These are phyloP conservation scores for Capronia epimyces DNA, from an alignment of 2,329 filamentous ascomycete genomes.

Conservation along the genomic window DNA sequence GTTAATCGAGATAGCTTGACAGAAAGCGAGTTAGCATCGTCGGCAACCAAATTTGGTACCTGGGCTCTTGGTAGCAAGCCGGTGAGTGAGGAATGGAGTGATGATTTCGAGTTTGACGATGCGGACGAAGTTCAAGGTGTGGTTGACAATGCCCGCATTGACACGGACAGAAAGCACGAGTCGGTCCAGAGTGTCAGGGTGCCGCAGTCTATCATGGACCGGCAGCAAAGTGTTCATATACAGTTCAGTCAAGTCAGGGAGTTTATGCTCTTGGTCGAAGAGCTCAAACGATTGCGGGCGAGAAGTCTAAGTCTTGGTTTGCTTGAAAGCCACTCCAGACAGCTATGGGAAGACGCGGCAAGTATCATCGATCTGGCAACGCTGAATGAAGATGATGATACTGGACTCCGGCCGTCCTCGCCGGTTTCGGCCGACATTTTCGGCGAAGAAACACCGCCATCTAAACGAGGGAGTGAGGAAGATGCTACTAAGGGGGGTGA, in stretches of 20 bases:
- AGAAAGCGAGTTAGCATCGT: conserved; percentile 46
- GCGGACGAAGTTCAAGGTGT: conserved; percentile 36
- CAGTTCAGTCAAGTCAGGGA: conserved; percentile 61
- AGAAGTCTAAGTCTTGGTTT: conserved; percentile 52
- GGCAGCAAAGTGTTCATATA: conserved; percentile 59
- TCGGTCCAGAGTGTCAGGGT: conserved; percentile 44
- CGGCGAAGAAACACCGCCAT: conserved; percentile 37
- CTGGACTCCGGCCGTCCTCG: conserved; percentile 46
- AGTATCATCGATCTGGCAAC: conserved; percentile 63
- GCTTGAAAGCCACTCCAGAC: conserved; percentile 48
- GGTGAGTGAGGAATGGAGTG: conserved; percentile 64
- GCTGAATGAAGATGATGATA: conserved; percentile 56
- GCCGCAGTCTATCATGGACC: conserved; percentile 58
- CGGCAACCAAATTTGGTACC: conserved; percentile 57
- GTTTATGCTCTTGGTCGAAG: conserved; percentile 59
- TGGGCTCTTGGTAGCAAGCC: conserved; percentile 63
- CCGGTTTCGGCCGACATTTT: conserved; percentile 55
- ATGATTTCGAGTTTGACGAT: conserved; percentile 62
- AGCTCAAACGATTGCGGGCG: conserved; percentile 56
- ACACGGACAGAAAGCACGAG: conserved; percentile 20
- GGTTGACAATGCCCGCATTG: conserved; percentile 7
- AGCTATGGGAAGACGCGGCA: conserved; percentile 60
- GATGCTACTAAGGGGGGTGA: conserved; percentile 7
- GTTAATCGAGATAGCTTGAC: conserved; percentile 49
- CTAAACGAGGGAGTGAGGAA: conserved; percentile 12